Evolutionary conservation across 768 basidiomycete genomes (phyloP).

Genomic region (Pisolithus albus): DNA sequence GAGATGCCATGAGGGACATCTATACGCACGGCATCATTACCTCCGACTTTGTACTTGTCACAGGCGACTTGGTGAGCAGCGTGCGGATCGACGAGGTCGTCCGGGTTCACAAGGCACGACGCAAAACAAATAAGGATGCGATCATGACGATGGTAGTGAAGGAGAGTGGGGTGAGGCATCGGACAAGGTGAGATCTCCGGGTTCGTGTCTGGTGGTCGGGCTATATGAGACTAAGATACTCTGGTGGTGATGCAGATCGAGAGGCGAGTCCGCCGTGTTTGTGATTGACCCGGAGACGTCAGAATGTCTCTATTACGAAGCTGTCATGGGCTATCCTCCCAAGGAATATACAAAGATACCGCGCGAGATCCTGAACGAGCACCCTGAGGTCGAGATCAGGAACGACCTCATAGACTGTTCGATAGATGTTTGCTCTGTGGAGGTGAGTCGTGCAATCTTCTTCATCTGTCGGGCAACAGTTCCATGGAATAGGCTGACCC

Average conservation of each 20-base stretch:
- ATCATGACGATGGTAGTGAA: slow-evolving; percentile 97
- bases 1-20: slow-evolving; percentile 90
- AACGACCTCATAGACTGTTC: slow-evolving; percentile 84
- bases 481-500: background rate
- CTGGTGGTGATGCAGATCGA: slow-evolving; percentile 39
- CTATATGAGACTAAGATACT: slow-evolving; percentile 3
- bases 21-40: slow-evolving; percentile 89
- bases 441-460: slow-evolving; percentile 42
- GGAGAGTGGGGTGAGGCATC: slow-evolving; percentile 62
- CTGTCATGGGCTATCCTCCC: slow-evolving; percentile 62
- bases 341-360: slow-evolving; percentile 60
- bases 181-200: slow-evolving; percentile 52
- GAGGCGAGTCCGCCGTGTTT: slow-evolving; percentile 70
- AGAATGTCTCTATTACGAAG: slow-evolving; percentile 82
- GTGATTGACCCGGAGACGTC: slow-evolving; percentile 69
- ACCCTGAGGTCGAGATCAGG: slow-evolving; percentile 78
- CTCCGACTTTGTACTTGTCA: slow-evolving; percentile 85
- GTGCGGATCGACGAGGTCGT: slow-evolving; percentile 87
- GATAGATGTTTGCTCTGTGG: slow-evolving; percentile 91
- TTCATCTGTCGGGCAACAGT: background rate
- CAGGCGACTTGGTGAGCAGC: slow-evolving; percentile 90
- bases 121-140: slow-evolving; percentile 83
- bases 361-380: slow-evolving; percentile 64
- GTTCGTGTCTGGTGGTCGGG: background rate
- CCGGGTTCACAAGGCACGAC: slow-evolving; percentile 78